A percentile compares a stretch with the other conserved stretches of the same genome.
Conservation (phyloP, 1,284 basidiomycete species). For the Uromyces viciae-fabae region DNA sequence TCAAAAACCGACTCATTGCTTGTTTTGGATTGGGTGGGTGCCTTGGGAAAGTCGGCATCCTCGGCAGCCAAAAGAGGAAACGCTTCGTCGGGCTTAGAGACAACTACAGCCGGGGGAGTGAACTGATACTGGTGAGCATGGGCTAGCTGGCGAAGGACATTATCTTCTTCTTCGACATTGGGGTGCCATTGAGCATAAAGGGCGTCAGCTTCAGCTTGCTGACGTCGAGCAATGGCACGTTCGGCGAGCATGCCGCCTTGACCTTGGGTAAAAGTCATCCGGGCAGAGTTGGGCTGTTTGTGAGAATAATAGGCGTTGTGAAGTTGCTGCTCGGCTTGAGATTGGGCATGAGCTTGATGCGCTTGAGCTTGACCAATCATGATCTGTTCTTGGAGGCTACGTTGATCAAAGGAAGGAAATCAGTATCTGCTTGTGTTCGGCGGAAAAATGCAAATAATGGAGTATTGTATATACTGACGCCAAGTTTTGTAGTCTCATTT, state of each 20-base stretch:
- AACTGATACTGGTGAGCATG: neutral
- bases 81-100: constrained; percentile 35
- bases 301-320: constrained; percentile 17
- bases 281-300: constrained; percentile 1
- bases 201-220: constrained; percentile 31
- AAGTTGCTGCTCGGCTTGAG: constrained; percentile 38
- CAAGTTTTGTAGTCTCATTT: constrained; percentile 44
- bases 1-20: neutral
- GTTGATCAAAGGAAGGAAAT: neutral
- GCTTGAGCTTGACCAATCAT: constrained; percentile 41
- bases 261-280: constrained; percentile 33
- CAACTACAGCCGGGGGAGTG: constrained; percentile 31
- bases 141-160: constrained; percentile 14
- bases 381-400: constrained; percentile 42
- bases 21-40: neutral
- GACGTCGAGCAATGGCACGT: constrained; percentile 28
- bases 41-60: neutral
- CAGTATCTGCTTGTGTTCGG: neutral
- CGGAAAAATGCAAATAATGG: neutral
- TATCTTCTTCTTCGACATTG: constrained; percentile 37
- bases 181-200: constrained; percentile 25
- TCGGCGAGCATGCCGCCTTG: constrained; percentile 24
- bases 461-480: too few relatives aligned
- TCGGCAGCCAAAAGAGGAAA: constrained; percentile 11
- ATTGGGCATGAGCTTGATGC: constrained; percentile 42